Evolutionary conservation across 257 asterid genomes (phyloP), one percentile per base, ranked within the genome.

Genomic region (Forsythia suspensa): DNA sequence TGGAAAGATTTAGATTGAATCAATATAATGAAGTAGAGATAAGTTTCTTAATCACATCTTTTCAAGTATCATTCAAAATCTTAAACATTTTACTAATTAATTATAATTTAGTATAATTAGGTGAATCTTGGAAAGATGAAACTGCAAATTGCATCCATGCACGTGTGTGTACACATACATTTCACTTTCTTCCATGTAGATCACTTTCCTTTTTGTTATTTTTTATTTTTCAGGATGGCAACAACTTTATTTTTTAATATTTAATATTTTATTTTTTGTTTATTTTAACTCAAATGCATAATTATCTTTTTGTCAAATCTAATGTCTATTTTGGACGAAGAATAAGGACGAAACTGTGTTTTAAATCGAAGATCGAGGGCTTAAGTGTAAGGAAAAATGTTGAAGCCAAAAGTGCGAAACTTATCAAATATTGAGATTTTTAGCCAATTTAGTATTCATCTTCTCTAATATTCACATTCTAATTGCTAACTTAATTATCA

Each of bases 51-150:
- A 70, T 77, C 75, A 69, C 18, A 6, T 70, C 86, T 40, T 85
- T 48, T 79, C 88, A 10, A 69, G 63, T 70, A 77, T 76, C 78
- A 61, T 68, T 43, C 51, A 18, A 37, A 61, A 36, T 63, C 79
- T 80, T 46, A 59, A 74, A 4, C 29, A 41, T 8, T 51, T 24
- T 13, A 0, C n/a, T 52, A 29, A 16, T 36, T 8, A 73, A 40
- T 10, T 39, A 9, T n/a, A 8, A 43, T 71, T 16, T 13, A 34
- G n/a, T 71, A 46, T 46, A 8, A 41, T 41, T 6, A 12, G 55
- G 18, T 46, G 55, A 51, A 57, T 57, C 66, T n/a, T 57, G 4
- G 29, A 57, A 57, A 57, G 66, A 57, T 57, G 24, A 57, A n/a
- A 34, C 11, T n/a, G 66, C 66, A 6, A 57, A 57, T 57, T 20